phyloP scores from a whole-genome alignment of 1,139 yeast species.

The Candida smagusa region DNA sequence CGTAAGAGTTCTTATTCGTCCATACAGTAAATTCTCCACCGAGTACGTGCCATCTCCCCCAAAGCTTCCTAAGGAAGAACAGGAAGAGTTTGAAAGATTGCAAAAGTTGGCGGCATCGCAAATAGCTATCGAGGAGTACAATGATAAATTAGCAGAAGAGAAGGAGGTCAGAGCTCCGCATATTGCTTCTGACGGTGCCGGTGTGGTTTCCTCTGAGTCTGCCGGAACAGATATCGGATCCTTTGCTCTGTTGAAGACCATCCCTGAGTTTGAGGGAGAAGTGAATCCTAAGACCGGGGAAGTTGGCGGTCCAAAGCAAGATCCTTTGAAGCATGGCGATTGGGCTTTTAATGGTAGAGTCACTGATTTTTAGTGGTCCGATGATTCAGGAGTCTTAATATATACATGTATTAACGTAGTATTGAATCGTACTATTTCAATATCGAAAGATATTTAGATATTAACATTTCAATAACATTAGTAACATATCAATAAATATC shows the following conservation, averaged over 20 bases:
- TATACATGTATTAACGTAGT: too few species aligned
- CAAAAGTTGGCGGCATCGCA: slow-evolving; percentile 81
- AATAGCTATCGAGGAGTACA: slow-evolving; percentile 75
- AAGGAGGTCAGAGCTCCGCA: slow-evolving; percentile 5
- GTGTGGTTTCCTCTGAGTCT: slow-evolving; percentile 8
- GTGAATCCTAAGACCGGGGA: slow-evolving; percentile 93
- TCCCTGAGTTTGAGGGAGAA: slow-evolving; percentile 96
- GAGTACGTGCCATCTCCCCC: slow-evolving; percentile 72
- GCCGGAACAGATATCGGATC: slow-evolving; percentile 53
- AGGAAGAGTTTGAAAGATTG: slow-evolving; percentile 85
- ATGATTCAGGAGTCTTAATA: too few species aligned
- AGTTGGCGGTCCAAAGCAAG: slow-evolving; percentile 97
- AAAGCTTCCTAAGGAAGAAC: slow-evolving; percentile 77
- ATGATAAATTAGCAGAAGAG: slow-evolving; percentile 30
- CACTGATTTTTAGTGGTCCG: slow-evolving; percentile 77
- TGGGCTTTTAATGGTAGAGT: slow-evolving; percentile 96
- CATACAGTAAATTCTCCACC: slow-evolving; percentile 23
- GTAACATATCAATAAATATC: too few species aligned
- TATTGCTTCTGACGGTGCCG: slow-evolving; percentile 7
- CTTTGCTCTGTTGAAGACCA: slow-evolving; percentile 65
- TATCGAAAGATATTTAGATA: too few species aligned
- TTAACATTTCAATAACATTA: too few species aligned
- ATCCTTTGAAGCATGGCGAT: slow-evolving; percentile 82
- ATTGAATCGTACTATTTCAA: too few species aligned
- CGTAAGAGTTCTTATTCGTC: slow-evolving; percentile 2